Evolutionary conservation across 352 stramenopile genomes (phyloP).

Genomic region (Phytophthora melonis): DNA sequence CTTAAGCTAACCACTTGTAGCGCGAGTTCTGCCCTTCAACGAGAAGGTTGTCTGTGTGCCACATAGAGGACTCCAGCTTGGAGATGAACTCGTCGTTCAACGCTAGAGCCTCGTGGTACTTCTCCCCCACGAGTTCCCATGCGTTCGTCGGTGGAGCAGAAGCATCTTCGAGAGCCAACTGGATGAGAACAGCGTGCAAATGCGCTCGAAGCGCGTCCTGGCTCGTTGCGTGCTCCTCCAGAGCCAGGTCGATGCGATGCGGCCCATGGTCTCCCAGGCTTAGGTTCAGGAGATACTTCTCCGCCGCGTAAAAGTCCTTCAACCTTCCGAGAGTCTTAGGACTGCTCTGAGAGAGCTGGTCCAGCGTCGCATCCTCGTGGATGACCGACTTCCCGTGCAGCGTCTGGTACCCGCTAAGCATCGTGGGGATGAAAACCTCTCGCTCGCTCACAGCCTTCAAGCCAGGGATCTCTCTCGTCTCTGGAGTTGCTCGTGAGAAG

Average conservation of each 20-base stretch:
- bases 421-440: constrained; percentile 67
- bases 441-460: constrained; percentile 47
- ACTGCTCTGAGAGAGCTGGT: constrained; percentile 48
- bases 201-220: constrained; percentile 56
- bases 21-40: constrained; percentile 68
- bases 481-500: constrained; percentile 39
- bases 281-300: constrained; percentile 73
- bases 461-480: constrained; percentile 27
- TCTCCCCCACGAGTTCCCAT: constrained; percentile 36
- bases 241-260: constrained; percentile 55
- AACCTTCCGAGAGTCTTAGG: constrained; percentile 51
- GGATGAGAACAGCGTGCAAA: constrained; percentile 64
- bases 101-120: constrained; percentile 43
- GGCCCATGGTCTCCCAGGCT: constrained; percentile 14
- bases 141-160: constrained; percentile 2
- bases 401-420: constrained; percentile 61
- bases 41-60: constrained; percentile 71
- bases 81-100: constrained; percentile 49
- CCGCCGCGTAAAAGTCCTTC: constrained; percentile 51
- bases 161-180: constrained; percentile 48
- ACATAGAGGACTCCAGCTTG: constrained; percentile 51
- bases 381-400: constrained; percentile 61
- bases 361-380: constrained; percentile 56
- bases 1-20: constrained; percentile 60
- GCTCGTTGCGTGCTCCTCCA: constrained; percentile 58